Percentiles rank a stretch among this genome's conserved stretches.
These are phyloP conservation scores for Onygena corvina DNA, from an alignment of 2,329 filamentous ascomycete species.

Conservation along the genomic window DNA sequence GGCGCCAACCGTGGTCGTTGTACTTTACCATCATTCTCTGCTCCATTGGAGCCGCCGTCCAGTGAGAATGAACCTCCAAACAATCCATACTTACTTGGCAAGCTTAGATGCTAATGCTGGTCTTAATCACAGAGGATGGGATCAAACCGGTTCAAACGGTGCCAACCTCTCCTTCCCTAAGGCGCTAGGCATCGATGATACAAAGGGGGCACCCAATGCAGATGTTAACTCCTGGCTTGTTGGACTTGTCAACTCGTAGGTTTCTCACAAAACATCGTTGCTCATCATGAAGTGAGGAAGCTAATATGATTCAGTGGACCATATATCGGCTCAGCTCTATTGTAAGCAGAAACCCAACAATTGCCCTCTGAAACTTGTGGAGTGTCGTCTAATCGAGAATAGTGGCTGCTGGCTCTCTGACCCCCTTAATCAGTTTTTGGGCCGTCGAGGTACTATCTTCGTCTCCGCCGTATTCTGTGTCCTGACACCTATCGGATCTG, in stretches of 20 bases:
- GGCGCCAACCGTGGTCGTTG: constrained; percentile 38
- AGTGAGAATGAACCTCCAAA: constrained; percentile 26
- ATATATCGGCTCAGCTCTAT: constrained; percentile 41
- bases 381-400: constrained; percentile 1
- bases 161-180: constrained; percentile 42
- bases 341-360: constrained; percentile 27
- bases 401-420: constrained; percentile 57
- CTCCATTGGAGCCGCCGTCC: constrained; percentile 42
- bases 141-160: constrained; percentile 43
- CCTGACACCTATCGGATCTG: constrained; percentile 57
- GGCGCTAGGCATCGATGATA: constrained; percentile 35
- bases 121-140: constrained; percentile 31
- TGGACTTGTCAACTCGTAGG: constrained; percentile 51
- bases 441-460: constrained; percentile 54
- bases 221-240: constrained; percentile 46
- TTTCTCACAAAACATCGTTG: constrained; percentile 34
- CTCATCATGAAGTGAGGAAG: constrained; percentile 13
- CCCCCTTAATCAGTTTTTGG: constrained; percentile 46
- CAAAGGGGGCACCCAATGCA: constrained; percentile 25
- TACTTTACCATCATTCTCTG: constrained; percentile 43
- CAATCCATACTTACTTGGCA: no score
- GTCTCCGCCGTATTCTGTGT: constrained; percentile 52
- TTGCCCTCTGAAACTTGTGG: constrained; percentile 14
- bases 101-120: constrained; percentile 7
- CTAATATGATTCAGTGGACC: constrained; percentile 30